phyloP scores from a whole-genome alignment of 495 filamentous ascomycete genomes.

The Durotheca rogersii region DNA sequence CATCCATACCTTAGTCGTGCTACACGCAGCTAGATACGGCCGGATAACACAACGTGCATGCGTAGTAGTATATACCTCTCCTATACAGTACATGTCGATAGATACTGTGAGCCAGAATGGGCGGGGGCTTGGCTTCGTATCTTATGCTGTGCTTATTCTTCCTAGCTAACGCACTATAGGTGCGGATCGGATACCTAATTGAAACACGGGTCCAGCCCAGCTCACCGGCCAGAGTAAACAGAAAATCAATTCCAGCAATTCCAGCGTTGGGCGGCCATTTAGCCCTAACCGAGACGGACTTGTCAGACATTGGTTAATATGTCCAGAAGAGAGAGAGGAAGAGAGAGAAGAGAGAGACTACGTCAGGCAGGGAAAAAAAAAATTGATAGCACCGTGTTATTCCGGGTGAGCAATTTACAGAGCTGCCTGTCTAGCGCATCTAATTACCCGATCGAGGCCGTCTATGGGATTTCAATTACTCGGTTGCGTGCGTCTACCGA shows the following conservation, averaged over 20 bases:
- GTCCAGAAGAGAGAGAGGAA: not conserved
- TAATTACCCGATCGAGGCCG: no score
- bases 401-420: no score
- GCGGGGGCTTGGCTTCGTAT: not conserved
- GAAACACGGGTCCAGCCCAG: constrained; percentile 19
- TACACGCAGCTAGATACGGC: no score
- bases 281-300: constrained; percentile 19
- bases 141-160: constrained; percentile 16
- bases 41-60: no score
- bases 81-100: no score
- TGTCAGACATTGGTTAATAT: constrained; percentile 20
- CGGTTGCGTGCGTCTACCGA: not conserved
- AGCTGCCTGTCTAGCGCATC: no score
- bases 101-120: not conserved
- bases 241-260: constrained; percentile 23
- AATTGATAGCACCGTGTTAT: not conserved
- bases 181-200: not conserved
- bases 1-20: no score
- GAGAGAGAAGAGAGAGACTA: not conserved
- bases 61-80: no score
- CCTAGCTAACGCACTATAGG: constrained; percentile 4
- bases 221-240: constrained; percentile 19
- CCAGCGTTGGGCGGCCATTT: constrained; percentile 28
- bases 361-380: not conserved
- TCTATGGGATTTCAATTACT: not conserved